phyloP scores from a whole-genome alignment of 2,329 filamentous ascomycete genomes.

The Calonectria honghensis region DNA sequence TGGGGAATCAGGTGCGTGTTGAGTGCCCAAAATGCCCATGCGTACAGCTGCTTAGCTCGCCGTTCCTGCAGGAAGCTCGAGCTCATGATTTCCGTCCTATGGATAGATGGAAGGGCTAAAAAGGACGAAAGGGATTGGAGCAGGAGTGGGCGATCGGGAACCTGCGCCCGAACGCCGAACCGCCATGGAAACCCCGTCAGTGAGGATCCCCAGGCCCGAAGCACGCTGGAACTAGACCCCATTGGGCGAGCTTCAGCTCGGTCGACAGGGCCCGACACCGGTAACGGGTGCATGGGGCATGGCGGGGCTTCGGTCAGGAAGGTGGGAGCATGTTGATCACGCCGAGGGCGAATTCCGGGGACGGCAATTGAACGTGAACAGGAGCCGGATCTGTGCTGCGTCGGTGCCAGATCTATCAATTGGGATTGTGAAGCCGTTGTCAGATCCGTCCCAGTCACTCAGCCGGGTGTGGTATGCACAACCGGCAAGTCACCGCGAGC shows the following conservation, averaged over 20 bases:
- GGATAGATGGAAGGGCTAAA: conserved; percentile 40
- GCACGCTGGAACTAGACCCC: conserved; percentile 20
- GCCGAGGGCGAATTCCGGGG: conserved; percentile 18
- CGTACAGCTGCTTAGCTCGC: not conserved
- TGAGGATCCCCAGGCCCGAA: conserved; percentile 34
- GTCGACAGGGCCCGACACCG: conserved; percentile 50
- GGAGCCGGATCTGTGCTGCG: not conserved
- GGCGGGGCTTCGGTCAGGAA: conserved; percentile 39
- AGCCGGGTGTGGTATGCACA: conserved; percentile 27
- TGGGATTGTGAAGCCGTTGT: conserved; percentile 15
- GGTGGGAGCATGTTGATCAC: conserved; percentile 3
- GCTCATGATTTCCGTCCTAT: conserved; percentile 18
- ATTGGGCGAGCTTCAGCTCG: conserved; percentile 47
- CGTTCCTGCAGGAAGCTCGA: conserved; percentile 18
- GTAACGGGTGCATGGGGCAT: conserved; percentile 33
- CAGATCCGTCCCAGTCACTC: conserved; percentile 19
- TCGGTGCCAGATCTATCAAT: conserved; percentile 17
- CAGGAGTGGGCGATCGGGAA: conserved; percentile 32
- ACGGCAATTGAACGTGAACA: conserved; percentile 5
- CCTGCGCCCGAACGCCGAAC: conserved; percentile 37
- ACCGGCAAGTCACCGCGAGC: conserved; percentile 50
- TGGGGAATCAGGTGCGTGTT: not conserved
- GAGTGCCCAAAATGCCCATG: not conserved
- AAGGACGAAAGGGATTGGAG: conserved; percentile 40
- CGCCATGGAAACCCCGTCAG: conserved; percentile 32